phyloP scores from a whole-genome alignment of 2,329 filamentous ascomycete species.

The Pseudogymnoascus sp. region DNA sequence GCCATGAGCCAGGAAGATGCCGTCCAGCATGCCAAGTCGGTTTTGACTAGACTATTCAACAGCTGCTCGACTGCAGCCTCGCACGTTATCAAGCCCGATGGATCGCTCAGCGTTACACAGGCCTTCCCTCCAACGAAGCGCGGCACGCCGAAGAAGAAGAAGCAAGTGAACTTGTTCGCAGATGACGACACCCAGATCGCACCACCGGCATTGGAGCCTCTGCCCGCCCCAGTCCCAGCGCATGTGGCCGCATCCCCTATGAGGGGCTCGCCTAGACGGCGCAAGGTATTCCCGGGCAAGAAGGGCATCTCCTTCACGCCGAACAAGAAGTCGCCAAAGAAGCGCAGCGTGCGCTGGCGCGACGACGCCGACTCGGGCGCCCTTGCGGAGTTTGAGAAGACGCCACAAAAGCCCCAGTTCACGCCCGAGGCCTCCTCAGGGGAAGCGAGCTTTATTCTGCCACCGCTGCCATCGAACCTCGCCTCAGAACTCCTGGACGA shows the following conservation, averaged over 20 bases:
- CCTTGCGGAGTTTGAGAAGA: slow-evolving; percentile 85
- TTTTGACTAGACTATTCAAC: slow-evolving; percentile 70
- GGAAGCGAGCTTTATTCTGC: slow-evolving; percentile 31
- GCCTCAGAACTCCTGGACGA: slow-evolving; percentile 30
- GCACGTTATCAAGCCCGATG: slow-evolving; percentile 87
- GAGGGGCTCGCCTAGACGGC: slow-evolving; percentile 72
- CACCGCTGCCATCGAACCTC: slow-evolving; percentile 47
- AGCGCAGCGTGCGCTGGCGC: slow-evolving; percentile 81
- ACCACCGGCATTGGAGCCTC: slow-evolving; percentile 22
- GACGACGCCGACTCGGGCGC: slow-evolving; percentile 83
- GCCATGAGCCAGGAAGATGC: slow-evolving; percentile 78
- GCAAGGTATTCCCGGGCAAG: slow-evolving; percentile 52
- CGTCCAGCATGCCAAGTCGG: slow-evolving; percentile 66
- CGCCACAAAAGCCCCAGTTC: slow-evolving; percentile 61
- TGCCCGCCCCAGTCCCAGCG: slow-evolving; percentile 35
- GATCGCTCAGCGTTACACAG: slow-evolving; percentile 50
- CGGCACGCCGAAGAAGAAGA: slow-evolving; percentile 72
- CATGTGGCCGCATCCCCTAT: slow-evolving; percentile 51
- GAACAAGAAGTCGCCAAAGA: slow-evolving; percentile 63
- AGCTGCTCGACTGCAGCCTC: slow-evolving; percentile 66
- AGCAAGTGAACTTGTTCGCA: slow-evolving; percentile 32
- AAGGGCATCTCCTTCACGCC: slow-evolving; percentile 79
- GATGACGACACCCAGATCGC: slow-evolving; percentile 16
- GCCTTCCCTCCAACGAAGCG: slow-evolving; percentile 61
- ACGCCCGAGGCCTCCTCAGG: slow-evolving; percentile 49